Evolutionary conservation across 2,329 filamentous ascomycete species (phyloP).

Genomic region (Cladophialophora bantiana): DNA sequence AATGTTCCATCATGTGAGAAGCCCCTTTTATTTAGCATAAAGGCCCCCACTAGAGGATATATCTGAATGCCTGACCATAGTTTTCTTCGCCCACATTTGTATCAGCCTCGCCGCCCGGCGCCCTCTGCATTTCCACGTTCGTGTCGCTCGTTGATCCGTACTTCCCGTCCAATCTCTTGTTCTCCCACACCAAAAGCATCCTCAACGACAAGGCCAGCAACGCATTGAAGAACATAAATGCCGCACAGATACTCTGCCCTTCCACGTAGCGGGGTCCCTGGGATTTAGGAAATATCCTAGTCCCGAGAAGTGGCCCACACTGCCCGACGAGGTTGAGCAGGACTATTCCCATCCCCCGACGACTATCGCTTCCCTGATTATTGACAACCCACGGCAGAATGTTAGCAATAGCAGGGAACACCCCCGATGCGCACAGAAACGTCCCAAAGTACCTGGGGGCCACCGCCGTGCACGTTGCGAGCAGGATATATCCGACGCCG

Average conservation of each 20-base stretch:
- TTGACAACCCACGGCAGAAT: slow-evolving; percentile 72
- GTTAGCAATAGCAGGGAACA: slow-evolving; percentile 73
- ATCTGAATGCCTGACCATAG: slow-evolving; percentile 29
- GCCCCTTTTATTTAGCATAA: too few species aligned
- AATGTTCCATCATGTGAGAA: too few species aligned
- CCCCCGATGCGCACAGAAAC: slow-evolving; percentile 64
- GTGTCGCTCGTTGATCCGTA: slow-evolving; percentile 33
- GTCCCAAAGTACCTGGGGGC: slow-evolving; percentile 59
- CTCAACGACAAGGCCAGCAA: slow-evolving; percentile 25
- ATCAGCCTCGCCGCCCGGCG: slow-evolving; percentile 39
- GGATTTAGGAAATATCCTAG: slow-evolving; percentile 65
- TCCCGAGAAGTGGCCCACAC: slow-evolving; percentile 75
- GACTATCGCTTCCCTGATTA: slow-evolving; percentile 36
- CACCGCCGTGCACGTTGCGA: slow-evolving; percentile 63
- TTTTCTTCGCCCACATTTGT: slow-evolving; percentile 46
- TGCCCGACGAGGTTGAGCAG: slow-evolving; percentile 80
- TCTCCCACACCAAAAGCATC: slow-evolving; percentile 1
- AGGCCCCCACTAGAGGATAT: slow-evolving; percentile 19
- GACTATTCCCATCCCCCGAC: slow-evolving; percentile 30
- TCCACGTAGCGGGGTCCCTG: slow-evolving; percentile 68
- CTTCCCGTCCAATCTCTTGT: slow-evolving; percentile 24
- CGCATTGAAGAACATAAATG: slow-evolving; percentile 60
- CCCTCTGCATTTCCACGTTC: slow-evolving; percentile 20
- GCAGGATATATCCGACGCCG: slow-evolving; percentile 68
- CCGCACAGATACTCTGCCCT: slow-evolving; percentile 69